phyloP scores from a whole-genome alignment of 23 red algal genomes.

The Gracilaria caudata region DNA sequence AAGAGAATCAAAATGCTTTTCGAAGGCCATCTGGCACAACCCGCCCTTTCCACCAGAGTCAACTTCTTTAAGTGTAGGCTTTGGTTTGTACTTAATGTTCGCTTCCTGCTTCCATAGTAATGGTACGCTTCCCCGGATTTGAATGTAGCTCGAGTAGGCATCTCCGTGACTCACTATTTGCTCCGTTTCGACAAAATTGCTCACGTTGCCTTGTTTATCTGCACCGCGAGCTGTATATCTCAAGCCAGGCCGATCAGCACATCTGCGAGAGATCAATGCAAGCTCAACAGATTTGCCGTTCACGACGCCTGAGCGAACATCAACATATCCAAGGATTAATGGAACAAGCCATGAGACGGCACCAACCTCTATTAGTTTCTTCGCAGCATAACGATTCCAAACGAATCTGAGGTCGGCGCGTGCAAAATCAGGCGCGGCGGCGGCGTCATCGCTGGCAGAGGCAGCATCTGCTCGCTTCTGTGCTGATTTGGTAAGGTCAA shows the following conservation, averaged over 20 bases:
- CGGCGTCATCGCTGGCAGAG: conserved; percentile 22
- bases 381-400: conserved; percentile 78
- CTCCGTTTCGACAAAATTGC: conserved; percentile 99
- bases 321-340: conserved; percentile 76
- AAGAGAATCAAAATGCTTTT: conserved; percentile 84
- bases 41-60: conserved; percentile 58
- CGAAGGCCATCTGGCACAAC: conserved; percentile 55
- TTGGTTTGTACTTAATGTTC: conserved; percentile 86
- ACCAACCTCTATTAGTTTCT: conserved; percentile 44
- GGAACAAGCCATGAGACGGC: conserved; percentile 71
- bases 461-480: conserved; percentile 62
- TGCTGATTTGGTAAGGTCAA: conserved; percentile 65
- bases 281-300: conserved; percentile 81
- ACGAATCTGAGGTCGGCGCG: conserved; percentile 75
- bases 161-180: conserved; percentile 75
- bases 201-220: conserved; percentile 82
- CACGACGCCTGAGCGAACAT: conserved; percentile 65
- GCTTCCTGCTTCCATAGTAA: conserved; percentile 90
- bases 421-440: conserved; percentile 61
- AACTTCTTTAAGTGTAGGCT: conserved; percentile 40
- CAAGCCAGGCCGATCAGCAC: conserved; percentile 75
- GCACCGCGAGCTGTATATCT: conserved; percentile 85
- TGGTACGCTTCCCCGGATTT: conserved; percentile 90
- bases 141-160: conserved; percentile 66
- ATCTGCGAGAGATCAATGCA: conserved; percentile 78